Evolutionary conservation across 768 basidiomycete genomes (phyloP).

Genomic region (Collybiopsis confluens): DNA sequence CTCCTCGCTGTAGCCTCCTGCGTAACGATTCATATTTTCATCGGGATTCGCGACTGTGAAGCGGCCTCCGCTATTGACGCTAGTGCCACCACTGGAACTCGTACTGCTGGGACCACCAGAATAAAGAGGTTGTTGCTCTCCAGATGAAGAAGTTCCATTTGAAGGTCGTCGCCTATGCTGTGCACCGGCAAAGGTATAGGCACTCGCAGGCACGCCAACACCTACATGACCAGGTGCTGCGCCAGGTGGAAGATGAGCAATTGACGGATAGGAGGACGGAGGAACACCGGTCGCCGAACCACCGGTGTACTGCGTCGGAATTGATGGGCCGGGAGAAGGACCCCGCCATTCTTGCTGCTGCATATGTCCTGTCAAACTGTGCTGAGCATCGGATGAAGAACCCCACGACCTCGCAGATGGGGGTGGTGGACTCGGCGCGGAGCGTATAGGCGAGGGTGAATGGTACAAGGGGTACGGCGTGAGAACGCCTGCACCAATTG

Average conservation of each 20-base stretch:
- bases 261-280: neutral
- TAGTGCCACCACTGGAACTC: neutral
- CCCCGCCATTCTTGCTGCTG: slow-evolving; percentile 2
- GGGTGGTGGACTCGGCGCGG: neutral
- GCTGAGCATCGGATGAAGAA: slow-evolving; percentile 1
- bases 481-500: slow-evolving; percentile 2
- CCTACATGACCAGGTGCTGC: neutral
- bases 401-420: slow-evolving; percentile 1
- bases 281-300: neutral
- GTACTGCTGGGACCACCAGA: neutral
- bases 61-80: neutral
- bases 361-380: neutral
- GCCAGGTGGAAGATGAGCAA: neutral
- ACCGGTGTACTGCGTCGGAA: slow-evolving; percentile 3
- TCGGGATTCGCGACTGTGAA: slow-evolving; percentile 1
- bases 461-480: slow-evolving; percentile 2
- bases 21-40: neutral
- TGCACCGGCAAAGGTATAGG: neutral
- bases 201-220: neutral
- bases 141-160: neutral
- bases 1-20: neutral
- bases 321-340: slow-evolving; percentile 1
- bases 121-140: neutral
- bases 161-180: neutral
- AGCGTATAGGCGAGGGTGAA: neutral